Base-by-base conservation (phyloP, 768 basidiomycete genomes). In the Amanita polypyramis region DNA sequence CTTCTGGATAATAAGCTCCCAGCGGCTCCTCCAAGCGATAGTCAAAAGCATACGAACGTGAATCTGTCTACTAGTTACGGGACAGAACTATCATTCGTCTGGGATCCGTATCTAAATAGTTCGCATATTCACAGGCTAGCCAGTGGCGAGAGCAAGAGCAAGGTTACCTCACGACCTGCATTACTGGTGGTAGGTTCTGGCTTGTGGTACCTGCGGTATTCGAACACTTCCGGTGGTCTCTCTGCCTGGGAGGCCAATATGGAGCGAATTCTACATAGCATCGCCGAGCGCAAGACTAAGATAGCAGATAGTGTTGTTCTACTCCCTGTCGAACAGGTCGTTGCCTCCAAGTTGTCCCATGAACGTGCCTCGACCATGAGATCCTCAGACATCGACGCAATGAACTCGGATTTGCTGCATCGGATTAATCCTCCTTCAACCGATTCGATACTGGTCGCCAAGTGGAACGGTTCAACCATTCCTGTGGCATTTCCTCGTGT, bases 21-120 rank as follows among this genome's bases (percentile, higher is more conserved):
- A 12, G 68, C 62, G 20, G 64, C 65, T 30, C 79, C 74, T 37
- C 62, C 72, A 10, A 65, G 78, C 51, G 75, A 79, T 39, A 74
- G 74, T 20, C 66, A 72, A 47, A 91, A 85, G 62, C 91, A 95
- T 62, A 60, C 72, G 1, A 77, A 94, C 61, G 68, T 84, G 55
- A 62, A 56, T 4, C 66, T 81, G 21, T 60, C 60, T 7, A 72
- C 80, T 3, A 61, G 54, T 23, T 63, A 71, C 35, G 73, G 71
- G 19, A 73, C 69, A 42, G 56, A 68, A 12, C 59, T 88, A 14
- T 68, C 72, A 9, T 89, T 91, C 62, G 58, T 70, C 53, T 92
- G 92, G 92, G 92, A 94, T 56, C 92, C 92, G 12, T 95, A 79
- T 61, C 73, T 95, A 37, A 96, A 94, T 61, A 65, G 71, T 10